A percentile compares a stretch with the other conserved stretches of the same genome.
Conservation (phyloP, 306 rosid genomes). For the Lathyrus sativus region DNA sequence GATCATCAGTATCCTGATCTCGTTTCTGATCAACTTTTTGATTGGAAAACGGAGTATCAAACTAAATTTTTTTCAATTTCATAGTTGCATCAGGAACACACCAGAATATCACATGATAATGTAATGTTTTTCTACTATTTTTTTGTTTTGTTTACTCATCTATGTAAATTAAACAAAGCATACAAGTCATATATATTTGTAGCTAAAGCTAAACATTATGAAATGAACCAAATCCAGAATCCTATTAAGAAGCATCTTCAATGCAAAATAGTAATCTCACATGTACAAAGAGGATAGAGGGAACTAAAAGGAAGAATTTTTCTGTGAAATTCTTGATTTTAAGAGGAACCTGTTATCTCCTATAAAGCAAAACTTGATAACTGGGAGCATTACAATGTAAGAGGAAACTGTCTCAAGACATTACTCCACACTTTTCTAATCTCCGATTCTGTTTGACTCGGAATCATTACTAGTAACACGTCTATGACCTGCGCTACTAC, state of each 20-base stretch:
- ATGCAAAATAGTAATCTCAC: slow-evolving; percentile 28
- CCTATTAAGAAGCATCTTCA: slow-evolving; percentile 10
- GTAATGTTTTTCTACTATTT: slow-evolving; percentile 16
- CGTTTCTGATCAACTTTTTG: slow-evolving; percentile 14
- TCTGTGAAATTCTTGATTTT: slow-evolving; percentile 9
- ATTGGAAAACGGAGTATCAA: slow-evolving; percentile 23
- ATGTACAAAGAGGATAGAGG: slow-evolving; percentile 28
- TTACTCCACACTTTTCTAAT: slow-evolving; percentile 20
- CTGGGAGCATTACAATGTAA: slow-evolving; percentile 54
- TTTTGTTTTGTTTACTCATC: background rate
- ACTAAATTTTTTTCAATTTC: slow-evolving; percentile 20
- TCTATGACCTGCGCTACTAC: slow-evolving; percentile 28
- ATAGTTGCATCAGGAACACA: slow-evolving; percentile 22
- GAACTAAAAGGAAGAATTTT: slow-evolving; percentile 22
- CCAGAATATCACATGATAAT: slow-evolving; percentile 31
- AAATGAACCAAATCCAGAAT: slow-evolving; percentile 28
- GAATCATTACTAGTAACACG: slow-evolving; percentile 21
- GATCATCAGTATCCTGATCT: slow-evolving; percentile 3
- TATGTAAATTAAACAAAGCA: slow-evolving; percentile 38
- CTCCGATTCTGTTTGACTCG: slow-evolving; percentile 39
- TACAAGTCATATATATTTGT: background rate
- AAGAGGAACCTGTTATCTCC: slow-evolving; percentile 60
- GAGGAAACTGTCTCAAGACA: slow-evolving; percentile 18
- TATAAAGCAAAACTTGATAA: slow-evolving; percentile 69
- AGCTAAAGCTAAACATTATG: slow-evolving; percentile 7